Evolutionary conservation across 768 basidiomycete species (phyloP).

Genomic region (Cystofilobasidium capitatum): DNA sequence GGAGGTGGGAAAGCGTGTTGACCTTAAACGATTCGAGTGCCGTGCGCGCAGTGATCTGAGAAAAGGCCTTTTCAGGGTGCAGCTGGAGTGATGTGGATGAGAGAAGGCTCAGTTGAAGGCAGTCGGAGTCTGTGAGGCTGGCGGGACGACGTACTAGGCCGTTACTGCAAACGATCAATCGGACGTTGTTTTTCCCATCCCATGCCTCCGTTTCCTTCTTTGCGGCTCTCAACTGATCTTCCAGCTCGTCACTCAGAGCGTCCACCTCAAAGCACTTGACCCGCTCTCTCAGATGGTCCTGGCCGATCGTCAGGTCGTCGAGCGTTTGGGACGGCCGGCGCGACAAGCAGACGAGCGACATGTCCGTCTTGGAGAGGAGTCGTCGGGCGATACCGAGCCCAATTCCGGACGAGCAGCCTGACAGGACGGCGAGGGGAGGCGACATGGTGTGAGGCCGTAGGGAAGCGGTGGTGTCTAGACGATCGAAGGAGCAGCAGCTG

Average conservation of each 20-base stretch:
- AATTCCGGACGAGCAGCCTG: slow-evolving; percentile 17
- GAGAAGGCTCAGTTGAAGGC: background rate
- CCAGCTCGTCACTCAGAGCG: background rate
- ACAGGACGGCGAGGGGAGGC: slow-evolving; percentile 22
- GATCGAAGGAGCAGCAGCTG: no score
- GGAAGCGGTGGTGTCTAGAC: no score
- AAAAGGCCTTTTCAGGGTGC: slow-evolving; percentile 42
- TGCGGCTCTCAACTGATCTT: background rate
- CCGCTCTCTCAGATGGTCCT: background rate
- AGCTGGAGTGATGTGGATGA: slow-evolving; percentile 33
- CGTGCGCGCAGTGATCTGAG: slow-evolving; percentile 37
- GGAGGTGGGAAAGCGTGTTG: slow-evolving; percentile 43
- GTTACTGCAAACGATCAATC: background rate
- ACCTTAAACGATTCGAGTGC: slow-evolving; percentile 28
- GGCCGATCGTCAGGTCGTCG: background rate
- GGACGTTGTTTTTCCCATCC: background rate
- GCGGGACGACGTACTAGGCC: background rate
- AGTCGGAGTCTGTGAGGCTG: background rate
- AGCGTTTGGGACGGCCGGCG: background rate
- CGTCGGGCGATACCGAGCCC: slow-evolving; percentile 12
- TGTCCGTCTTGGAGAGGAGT: background rate
- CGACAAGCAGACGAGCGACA: background rate
- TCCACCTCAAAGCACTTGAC: background rate
- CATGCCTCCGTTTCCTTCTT: background rate
- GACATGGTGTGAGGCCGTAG: no score